phyloP scores from a whole-genome alignment of 2,329 filamentous ascomycete species.

The Hortaea sp. region DNA sequence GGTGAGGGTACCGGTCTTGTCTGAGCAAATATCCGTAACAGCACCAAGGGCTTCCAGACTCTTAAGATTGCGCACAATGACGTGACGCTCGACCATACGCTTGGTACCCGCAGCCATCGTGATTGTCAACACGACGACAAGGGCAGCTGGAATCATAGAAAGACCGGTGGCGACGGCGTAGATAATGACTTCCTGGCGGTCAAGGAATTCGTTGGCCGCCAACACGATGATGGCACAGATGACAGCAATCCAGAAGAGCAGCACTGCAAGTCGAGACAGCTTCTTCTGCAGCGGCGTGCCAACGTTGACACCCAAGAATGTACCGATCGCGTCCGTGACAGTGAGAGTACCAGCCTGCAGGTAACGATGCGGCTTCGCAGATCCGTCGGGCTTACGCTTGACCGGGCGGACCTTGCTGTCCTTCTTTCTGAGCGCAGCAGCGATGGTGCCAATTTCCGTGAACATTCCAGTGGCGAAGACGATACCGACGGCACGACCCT shows the following conservation, averaged over 20 bases:
- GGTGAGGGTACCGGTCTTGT: conserved; percentile 40
- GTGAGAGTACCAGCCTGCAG: conserved; percentile 45
- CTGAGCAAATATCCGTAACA: conserved; percentile 11
- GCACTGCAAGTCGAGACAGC: conserved; percentile 72
- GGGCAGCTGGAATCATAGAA: conserved; percentile 51
- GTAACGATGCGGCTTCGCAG: conserved; percentile 23
- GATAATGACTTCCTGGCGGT: conserved; percentile 52
- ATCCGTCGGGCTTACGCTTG: conserved; percentile 30
- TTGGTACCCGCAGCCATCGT: conserved; percentile 41
- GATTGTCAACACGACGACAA: conserved; percentile 29
- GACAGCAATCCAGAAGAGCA: conserved; percentile 67
- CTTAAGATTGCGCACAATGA: conserved; percentile 56
- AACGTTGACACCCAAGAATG: conserved; percentile 57
- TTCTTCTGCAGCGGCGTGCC: conserved; percentile 80
- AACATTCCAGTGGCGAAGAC: conserved; percentile 62
- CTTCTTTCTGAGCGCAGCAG: conserved; percentile 55
- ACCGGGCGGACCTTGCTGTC: conserved; percentile 35
- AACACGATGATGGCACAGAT: conserved; percentile 60
- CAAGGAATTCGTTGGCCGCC: conserved; percentile 48
- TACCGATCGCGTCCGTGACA: conserved; percentile 47
- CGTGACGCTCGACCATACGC: conserved; percentile 45
- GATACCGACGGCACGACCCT: conserved; percentile 58
- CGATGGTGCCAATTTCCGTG: conserved; percentile 68
- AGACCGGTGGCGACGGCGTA: conserved; percentile 53
- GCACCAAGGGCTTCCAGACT: conserved; percentile 53